Percentiles rank a stretch among this genome's conserved stretches.
Evolutionary conservation across 2,329 filamentous ascomycete genomes (phyloP).

Genomic region (Aspergillus melleus): DNA sequence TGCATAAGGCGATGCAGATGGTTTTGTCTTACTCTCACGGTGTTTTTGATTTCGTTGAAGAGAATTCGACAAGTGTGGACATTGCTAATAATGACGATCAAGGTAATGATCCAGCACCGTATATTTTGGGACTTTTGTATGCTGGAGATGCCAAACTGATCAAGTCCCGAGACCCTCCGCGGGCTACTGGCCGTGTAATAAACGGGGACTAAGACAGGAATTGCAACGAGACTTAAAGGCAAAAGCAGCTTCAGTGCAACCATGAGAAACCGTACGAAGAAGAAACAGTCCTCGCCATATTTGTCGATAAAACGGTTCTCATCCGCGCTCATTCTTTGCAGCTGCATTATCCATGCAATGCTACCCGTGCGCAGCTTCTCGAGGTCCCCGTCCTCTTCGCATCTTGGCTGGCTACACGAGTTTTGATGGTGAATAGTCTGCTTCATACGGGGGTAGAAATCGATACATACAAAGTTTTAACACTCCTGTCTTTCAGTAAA

Average conservation of each 20-base stretch:
- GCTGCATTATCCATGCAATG: constrained; percentile 28
- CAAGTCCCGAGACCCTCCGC: constrained; percentile 28
- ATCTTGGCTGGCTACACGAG: constrained; percentile 5
- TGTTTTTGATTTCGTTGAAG: constrained; percentile 30
- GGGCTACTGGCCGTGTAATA: constrained; percentile 27
- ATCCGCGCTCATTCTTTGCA: constrained; percentile 14
- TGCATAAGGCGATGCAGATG: constrained; percentile 21
- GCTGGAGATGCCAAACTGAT: constrained; percentile 32
- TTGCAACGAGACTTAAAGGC: constrained; percentile 25
- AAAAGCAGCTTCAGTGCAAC: constrained; percentile 29
- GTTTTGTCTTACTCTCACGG: constrained; percentile 28
- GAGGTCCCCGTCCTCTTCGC: neutral
- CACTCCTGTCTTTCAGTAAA: constrained; percentile 22
- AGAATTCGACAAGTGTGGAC: constrained; percentile 31
- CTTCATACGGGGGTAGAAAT: neutral
- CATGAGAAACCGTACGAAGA: constrained; percentile 28
- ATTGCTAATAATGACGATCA: constrained; percentile 27
- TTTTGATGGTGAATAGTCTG: too few species aligned
- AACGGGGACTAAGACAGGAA: constrained; percentile 30
- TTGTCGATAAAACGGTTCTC: constrained; percentile 18
- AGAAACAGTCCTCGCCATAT: constrained; percentile 30
- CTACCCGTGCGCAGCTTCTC: constrained; percentile 27
- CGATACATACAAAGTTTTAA: constrained; percentile 2
- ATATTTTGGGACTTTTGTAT: constrained; percentile 25
- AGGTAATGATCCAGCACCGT: constrained; percentile 34